Percentiles rank a stretch among this genome's conserved stretches.
Evolutionary conservation across 2,329 filamentous ascomycete species (phyloP).

Genomic region (Chalara sp.): DNA sequence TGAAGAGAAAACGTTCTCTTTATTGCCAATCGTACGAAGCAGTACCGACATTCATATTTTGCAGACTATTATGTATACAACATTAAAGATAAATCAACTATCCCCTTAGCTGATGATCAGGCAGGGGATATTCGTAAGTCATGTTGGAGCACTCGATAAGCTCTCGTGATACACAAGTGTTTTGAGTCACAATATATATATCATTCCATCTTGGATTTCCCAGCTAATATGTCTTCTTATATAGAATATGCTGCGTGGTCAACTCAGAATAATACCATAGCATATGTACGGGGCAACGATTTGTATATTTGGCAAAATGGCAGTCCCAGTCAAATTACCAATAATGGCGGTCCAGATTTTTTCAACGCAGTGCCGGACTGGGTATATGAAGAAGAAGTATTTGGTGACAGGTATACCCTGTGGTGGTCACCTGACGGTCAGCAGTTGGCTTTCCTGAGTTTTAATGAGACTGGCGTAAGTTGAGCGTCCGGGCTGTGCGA

Average conservation of each 20-base stretch:
- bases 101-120: conserved; percentile 51
- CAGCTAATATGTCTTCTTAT: background rate
- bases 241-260: conserved; percentile 62
- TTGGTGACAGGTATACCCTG: conserved; percentile 41
- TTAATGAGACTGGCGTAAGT: conserved; percentile 57
- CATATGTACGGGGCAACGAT: conserved; percentile 62
- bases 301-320: conserved; percentile 52
- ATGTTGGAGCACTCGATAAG: too few relatives aligned
- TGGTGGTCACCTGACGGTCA: conserved; percentile 52
- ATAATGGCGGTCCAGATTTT: conserved; percentile 51
- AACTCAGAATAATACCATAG: conserved; percentile 51
- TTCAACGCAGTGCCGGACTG: conserved; percentile 62
- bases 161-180: too few relatives aligned
- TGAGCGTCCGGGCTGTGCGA: background rate
- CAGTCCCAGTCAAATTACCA: conserved; percentile 42
- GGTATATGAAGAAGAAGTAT: conserved; percentile 55
- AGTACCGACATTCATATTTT: conserved; percentile 63
- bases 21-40: conserved; percentile 59
- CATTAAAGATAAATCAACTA: conserved; percentile 46
- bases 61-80: conserved; percentile 61
- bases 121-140: conserved; percentile 3
- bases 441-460: conserved; percentile 47
- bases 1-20: conserved; percentile 46
- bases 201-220: too few relatives aligned
- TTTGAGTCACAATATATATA: too few relatives aligned